Conservation (phyloP, 2,329 filamentous ascomycete genomes). For the Huntiella moniliformis region DNA sequence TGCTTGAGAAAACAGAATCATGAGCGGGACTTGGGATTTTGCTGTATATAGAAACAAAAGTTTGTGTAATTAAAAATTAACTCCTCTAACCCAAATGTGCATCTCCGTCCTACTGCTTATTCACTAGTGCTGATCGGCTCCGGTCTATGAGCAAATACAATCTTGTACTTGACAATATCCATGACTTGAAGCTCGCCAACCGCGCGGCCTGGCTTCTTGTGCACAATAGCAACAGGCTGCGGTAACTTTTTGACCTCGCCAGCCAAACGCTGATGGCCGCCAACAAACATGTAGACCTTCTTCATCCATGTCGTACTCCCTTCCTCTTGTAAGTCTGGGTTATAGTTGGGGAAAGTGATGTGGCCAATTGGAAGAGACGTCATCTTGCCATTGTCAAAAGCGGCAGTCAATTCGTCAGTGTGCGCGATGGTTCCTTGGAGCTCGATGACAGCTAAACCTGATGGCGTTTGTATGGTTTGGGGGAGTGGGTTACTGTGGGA, state of each 20-base stretch:
- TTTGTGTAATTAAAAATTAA: background rate
- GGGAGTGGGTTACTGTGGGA: slow-evolving; percentile 43
- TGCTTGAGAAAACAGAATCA: slow-evolving; percentile 4
- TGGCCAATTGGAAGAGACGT: slow-evolving; percentile 41
- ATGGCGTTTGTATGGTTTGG: slow-evolving; percentile 67
- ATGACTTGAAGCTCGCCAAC: slow-evolving; percentile 54
- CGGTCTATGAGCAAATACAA: slow-evolving; percentile 66
- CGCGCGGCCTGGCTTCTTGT: slow-evolving; percentile 24
- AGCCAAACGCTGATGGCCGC: slow-evolving; percentile 69
- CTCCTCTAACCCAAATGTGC: background rate
- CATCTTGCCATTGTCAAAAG: slow-evolving; percentile 12
- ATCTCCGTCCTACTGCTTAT: background rate
- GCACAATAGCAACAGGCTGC: slow-evolving; percentile 61
- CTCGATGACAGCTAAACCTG: slow-evolving; percentile 76
- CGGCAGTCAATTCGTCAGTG: slow-evolving; percentile 28
- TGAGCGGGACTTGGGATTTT: background rate
- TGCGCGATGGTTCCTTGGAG: slow-evolving; percentile 75
- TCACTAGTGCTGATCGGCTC: slow-evolving; percentile 49
- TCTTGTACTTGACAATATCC: slow-evolving; percentile 72
- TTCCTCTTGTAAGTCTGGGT: slow-evolving; percentile 26
- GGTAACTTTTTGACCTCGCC: slow-evolving; percentile 80
- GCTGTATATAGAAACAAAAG: background rate
- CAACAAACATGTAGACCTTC: slow-evolving; percentile 70
- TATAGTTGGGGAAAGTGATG: slow-evolving; percentile 61
- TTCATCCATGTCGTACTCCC: slow-evolving; percentile 69